Evolutionary conservation across 768 basidiomycete genomes (phyloP).

Genomic region (Russula compacta): DNA sequence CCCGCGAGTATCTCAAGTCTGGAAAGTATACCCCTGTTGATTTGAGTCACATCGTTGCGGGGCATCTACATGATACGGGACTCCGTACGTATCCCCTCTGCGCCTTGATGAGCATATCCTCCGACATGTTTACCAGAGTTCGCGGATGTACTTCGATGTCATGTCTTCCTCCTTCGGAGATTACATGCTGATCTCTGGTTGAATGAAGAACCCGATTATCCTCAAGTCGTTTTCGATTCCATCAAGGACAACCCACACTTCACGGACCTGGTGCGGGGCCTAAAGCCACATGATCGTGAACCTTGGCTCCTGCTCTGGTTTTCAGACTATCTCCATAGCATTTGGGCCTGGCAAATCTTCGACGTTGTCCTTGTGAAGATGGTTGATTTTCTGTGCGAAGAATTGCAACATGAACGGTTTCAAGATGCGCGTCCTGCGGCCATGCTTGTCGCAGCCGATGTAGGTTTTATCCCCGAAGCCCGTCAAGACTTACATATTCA

Average conservation of each 20-base stretch:
- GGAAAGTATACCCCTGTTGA: constrained; percentile 32
- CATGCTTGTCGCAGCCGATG: constrained; percentile 52
- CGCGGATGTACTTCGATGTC: constrained; percentile 44
- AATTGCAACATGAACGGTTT: constrained; percentile 73
- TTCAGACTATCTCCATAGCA: constrained; percentile 48
- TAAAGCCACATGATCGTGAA: constrained; percentile 28
- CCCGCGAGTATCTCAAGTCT: constrained; percentile 33
- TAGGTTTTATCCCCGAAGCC: constrained; percentile 30
- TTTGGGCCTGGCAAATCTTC: constrained; percentile 39
- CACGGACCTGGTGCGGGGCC: constrained; percentile 35
- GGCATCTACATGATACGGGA: constrained; percentile 52
- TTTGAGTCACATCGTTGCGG: constrained; percentile 44
- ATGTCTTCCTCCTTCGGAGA: constrained; percentile 51
- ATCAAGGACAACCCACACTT: constrained; percentile 71
- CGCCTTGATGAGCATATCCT: constrained; percentile 6
- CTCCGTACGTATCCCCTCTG: constrained; percentile 40
- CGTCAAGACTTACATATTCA: neutral
- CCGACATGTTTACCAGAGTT: constrained; percentile 40
- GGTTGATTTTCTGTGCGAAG: constrained; percentile 67
- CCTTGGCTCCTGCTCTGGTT: constrained; percentile 58
- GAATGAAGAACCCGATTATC: constrained; percentile 60
- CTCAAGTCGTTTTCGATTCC: constrained; percentile 70
- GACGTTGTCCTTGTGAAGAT: constrained; percentile 61
- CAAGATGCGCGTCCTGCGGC: constrained; percentile 46
- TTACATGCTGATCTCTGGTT: constrained; percentile 55